Evolutionary conservation across 192 early-diverging fungal genomes (phyloP).

Genomic region (Phycomyces nitens): DNA sequence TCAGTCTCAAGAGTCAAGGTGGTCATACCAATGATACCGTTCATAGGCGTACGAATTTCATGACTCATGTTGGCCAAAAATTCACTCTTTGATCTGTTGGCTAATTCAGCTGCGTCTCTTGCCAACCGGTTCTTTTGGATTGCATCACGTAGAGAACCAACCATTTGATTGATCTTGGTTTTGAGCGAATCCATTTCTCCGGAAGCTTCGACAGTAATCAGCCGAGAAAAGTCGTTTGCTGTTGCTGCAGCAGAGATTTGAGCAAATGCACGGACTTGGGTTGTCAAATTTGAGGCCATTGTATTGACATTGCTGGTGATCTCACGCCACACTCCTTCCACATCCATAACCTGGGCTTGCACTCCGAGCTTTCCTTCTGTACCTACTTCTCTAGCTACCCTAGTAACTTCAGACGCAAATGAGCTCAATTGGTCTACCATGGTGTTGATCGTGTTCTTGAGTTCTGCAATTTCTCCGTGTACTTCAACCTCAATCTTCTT

Average conservation of each 20-base stretch:
- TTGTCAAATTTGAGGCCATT: conserved; percentile 58
- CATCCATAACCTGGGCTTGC: conserved; percentile 69
- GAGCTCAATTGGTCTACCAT: conserved; percentile 56
- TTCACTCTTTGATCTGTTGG: conserved; percentile 74
- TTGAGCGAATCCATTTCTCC: conserved; percentile 66
- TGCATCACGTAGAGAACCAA: conserved; percentile 65
- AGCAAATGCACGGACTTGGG: conserved; percentile 66
- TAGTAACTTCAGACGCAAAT: conserved; percentile 59
- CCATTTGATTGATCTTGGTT: conserved; percentile 67
- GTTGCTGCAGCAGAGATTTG: conserved; percentile 57
- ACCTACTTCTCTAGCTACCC: conserved; percentile 63
- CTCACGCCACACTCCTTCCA: conserved; percentile 71
- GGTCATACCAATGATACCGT: conserved; percentile 73
- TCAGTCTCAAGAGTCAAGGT: conserved; percentile 63
- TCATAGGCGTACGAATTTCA: conserved; percentile 64
- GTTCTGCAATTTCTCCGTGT: conserved; percentile 50
- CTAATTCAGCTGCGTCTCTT: conserved; percentile 73
- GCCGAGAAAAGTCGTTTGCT: conserved; percentile 49
- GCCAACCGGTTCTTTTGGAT: conserved; percentile 74
- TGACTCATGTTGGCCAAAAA: conserved; percentile 68
- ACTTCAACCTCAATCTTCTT: conserved; percentile 49
- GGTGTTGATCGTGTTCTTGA: conserved; percentile 58
- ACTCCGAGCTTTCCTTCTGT: conserved; percentile 71
- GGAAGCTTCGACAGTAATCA: conserved; percentile 61
- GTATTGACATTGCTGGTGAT: conserved; percentile 64